Base-by-base conservation (phyloP, 805 yeast genomes). In the Yamadazyma kitorensis region DNA sequence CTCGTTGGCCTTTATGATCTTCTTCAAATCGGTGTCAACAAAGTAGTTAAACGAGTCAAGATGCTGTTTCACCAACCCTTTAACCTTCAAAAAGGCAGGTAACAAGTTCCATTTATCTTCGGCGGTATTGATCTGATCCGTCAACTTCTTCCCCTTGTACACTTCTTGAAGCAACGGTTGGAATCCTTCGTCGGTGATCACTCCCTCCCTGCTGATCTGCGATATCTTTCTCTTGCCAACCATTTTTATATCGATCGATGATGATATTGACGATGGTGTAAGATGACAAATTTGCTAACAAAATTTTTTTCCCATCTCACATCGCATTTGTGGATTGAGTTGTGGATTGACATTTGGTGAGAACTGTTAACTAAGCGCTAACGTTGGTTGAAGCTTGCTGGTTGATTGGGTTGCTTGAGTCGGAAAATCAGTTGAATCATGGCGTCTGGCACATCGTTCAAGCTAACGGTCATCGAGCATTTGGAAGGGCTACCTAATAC, bases 21-120 rank as follows among this genome's bases (percentile, higher is more conserved):
- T 91, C 63, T 86, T 87, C 57, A 93, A 72, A 56, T 93, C 99
- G 5, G 78, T 80, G 51, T 93, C 97, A 13, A 93, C 95, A 57
- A 93, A 93, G 63, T 86, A 93, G 55, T 93, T 91, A 72, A 87
- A 93, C n/a, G 98, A 93, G 55, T 93, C 98, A 54, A 93, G 70
- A 68, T 93, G 98, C 67, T 93, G 98, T 53, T 93, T 93, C 29
- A 93, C 98, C 33, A 93, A 67, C 35, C 98, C 98, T 57, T 93
- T 93, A 28, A 93, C 96, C 54, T 88, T 87, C 43, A 93, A 67
- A 54, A 93, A 93, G 0, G 98, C 98, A 0, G 99, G 99, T 25
- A 93, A 65, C 29, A 93, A 70, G 49, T 93, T 85, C 99, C 99
- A 93, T 58, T 93, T 93, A 61, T 93, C 99, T 49, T 86, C 86